Conservation (phyloP, 176 grass and related monocot genomes). For the Hyparrhenia diplandra region DNA sequence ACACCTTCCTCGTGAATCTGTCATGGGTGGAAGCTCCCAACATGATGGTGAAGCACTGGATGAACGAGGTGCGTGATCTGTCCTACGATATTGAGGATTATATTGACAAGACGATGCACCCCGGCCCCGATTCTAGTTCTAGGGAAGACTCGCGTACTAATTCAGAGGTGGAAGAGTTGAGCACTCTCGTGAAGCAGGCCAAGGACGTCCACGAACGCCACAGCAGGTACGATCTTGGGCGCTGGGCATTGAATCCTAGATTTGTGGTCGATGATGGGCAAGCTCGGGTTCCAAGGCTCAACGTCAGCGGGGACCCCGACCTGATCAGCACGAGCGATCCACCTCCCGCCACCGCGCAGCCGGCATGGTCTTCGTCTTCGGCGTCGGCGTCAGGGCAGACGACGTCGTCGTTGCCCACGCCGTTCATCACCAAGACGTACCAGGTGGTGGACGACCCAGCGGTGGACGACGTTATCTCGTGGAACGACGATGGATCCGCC, state of each 20-base stretch:
- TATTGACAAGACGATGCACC: background rate
- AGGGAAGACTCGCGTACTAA: background rate
- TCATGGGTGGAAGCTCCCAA: background rate
- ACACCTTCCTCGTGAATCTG: background rate
- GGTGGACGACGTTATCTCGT: slow-evolving; percentile 85
- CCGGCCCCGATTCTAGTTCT: rapidly evolving
- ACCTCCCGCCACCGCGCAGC: too few relatives aligned
- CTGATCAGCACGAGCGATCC: too few relatives aligned
- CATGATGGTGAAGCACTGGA: slow-evolving; percentile 3
- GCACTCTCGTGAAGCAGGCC: background rate
- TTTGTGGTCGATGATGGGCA: background rate
- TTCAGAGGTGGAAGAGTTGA: background rate
- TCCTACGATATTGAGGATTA: background rate
- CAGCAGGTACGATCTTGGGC: background rate
- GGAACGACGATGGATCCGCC: slow-evolving; percentile 70
- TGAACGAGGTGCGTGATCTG: slow-evolving; percentile 2
- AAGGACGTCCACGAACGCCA: background rate
- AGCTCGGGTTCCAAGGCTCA: background rate
- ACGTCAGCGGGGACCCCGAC: too few relatives aligned
- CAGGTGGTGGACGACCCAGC: slow-evolving; percentile 80
- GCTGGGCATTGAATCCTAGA: background rate
- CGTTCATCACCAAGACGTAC: slow-evolving; percentile 94
- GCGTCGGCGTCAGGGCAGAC: too few relatives aligned
- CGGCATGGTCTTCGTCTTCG: too few relatives aligned
- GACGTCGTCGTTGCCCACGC: too few relatives aligned